These are phyloP conservation scores for Leccinum uliginosum DNA, from an alignment of 768 basidiomycete genomes.

Conservation along the genomic window DNA sequence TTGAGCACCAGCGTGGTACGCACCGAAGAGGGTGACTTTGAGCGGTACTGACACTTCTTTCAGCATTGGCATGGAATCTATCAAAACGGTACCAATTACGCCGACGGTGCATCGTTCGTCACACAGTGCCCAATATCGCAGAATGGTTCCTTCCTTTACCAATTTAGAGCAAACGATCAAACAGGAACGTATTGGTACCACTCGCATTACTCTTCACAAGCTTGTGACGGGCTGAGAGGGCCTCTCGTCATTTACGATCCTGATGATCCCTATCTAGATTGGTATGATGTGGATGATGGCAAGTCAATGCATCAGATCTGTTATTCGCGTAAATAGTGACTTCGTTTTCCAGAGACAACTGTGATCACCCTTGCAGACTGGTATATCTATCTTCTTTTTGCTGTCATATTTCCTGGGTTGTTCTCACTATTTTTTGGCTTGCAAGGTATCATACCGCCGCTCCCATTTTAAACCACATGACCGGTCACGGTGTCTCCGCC, in stretches of 20 bases:
- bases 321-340: background rate
- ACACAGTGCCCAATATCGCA: slow-evolving; percentile 31
- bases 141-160: slow-evolving; percentile 21
- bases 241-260: slow-evolving; percentile 41
- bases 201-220: slow-evolving; percentile 36
- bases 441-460: background rate
- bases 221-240: slow-evolving; percentile 36
- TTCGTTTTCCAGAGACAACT: slow-evolving; percentile 16
- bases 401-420: background rate
- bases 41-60: background rate
- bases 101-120: slow-evolving; percentile 41
- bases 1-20: slow-evolving; percentile 43
- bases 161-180: slow-evolving; percentile 18
- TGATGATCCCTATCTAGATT: slow-evolving; percentile 32
- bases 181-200: slow-evolving; percentile 35
- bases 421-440: background rate
- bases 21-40: too few species aligned
- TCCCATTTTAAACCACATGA: background rate
- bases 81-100: slow-evolving; percentile 40
- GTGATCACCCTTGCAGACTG: slow-evolving; percentile 17
- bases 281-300: slow-evolving; percentile 47
- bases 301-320: background rate
- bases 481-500: slow-evolving; percentile 4
- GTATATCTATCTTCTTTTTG: background rate
- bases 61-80: slow-evolving; percentile 57